Percentiles rank a stretch among this genome's conserved stretches.
Conservation (phyloP, 306 rosid species). For the Vigna unguiculata region DNA sequence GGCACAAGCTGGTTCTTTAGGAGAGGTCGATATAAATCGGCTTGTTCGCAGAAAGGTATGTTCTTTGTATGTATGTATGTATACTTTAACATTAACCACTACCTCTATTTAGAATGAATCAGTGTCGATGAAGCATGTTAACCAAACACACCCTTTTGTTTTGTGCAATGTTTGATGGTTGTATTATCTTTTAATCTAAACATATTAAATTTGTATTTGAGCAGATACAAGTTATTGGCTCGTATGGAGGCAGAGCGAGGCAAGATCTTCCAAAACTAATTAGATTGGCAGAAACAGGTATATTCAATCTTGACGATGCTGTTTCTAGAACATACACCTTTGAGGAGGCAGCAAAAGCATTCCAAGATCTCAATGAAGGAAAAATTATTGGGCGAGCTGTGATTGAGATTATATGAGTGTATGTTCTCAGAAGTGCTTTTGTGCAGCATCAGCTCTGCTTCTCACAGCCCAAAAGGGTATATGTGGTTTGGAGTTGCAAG, state of each 20-base stretch:
- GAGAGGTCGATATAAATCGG: constrained; percentile 89
- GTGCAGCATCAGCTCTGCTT: constrained; percentile 20
- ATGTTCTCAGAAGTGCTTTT: constrained; percentile 27
- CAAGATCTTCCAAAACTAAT: constrained; percentile 96
- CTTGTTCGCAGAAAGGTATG: constrained; percentile 94
- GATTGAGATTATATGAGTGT: constrained; percentile 64
- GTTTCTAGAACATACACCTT: constrained; percentile 85
- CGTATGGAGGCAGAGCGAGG: constrained; percentile 97
- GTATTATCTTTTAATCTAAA: not conserved
- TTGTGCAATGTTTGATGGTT: not conserved
- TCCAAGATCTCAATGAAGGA: constrained; percentile 83
- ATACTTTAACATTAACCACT: constrained; percentile 1
- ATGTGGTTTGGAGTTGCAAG: constrained; percentile 30
- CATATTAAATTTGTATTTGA: constrained; percentile 35
- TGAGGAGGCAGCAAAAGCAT: constrained; percentile 80
- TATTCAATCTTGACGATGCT: constrained; percentile 73
- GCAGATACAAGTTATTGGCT: constrained; percentile 89
- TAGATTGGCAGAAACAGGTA: constrained; percentile 84
- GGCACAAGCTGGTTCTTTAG: constrained; percentile 74
- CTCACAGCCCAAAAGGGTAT: not conserved
- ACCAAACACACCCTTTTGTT: not conserved
- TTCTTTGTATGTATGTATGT: not conserved
- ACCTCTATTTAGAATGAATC: constrained; percentile 17
- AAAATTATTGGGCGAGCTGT: constrained; percentile 82
- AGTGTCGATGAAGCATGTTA: not conserved